Conservation (phyloP, 305 asterid species). For the Rubia tinctorum region DNA sequence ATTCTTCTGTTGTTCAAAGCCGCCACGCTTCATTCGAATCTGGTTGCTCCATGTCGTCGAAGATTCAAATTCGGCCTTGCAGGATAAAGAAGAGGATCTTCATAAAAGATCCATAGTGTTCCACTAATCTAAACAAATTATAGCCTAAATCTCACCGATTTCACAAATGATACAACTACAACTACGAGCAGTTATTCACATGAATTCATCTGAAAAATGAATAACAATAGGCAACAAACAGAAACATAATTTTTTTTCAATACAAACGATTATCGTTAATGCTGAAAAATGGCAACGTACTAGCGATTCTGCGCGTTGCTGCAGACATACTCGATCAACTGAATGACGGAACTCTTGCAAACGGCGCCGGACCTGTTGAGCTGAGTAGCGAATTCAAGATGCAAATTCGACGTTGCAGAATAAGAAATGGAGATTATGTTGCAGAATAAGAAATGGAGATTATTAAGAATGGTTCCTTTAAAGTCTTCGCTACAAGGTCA, state of each 20-base stretch:
- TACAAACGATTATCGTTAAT: neutral
- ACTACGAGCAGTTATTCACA: neutral
- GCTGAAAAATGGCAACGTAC: constrained; percentile 30
- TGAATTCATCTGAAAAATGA: neutral
- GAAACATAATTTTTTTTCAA: neutral
- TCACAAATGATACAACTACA: neutral
- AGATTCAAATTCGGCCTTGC: too few species aligned
- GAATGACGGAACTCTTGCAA: constrained; percentile 79
- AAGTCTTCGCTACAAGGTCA: too few species aligned
- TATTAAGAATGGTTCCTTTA: too few species aligned
- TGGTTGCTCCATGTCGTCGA: too few species aligned
- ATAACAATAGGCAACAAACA: neutral
- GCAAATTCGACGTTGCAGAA: too few species aligned
- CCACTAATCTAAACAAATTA: neutral
- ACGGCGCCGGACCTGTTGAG: constrained; percentile 65
- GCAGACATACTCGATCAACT: constrained; percentile 78
- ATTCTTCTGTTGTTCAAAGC: too few species aligned
- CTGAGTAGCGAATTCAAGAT: constrained; percentile 57
- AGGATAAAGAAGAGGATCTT: too few species aligned
- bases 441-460: too few species aligned
- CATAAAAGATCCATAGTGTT: neutral
- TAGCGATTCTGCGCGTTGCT: constrained; percentile 74
- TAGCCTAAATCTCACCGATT: neutral
- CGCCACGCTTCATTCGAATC: too few species aligned
- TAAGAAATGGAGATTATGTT: too few species aligned